phyloP scores from a whole-genome alignment of 768 basidiomycete species.

The Paxillus ammoniavirescens region DNA sequence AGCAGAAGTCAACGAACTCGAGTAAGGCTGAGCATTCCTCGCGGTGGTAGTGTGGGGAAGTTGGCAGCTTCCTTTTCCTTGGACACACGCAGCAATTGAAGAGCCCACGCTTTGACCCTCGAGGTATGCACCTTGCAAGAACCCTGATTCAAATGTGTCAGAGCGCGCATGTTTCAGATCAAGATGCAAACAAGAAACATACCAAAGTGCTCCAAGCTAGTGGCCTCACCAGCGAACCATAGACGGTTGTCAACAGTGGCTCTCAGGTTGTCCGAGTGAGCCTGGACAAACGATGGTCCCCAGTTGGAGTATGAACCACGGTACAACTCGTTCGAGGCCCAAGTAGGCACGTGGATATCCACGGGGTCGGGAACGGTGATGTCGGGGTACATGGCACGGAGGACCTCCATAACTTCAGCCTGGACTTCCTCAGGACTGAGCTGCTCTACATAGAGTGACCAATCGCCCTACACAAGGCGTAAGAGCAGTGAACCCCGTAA shows the following conservation, averaged over 20 bases:
- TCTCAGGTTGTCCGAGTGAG: slow-evolving; percentile 54
- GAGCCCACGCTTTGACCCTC: slow-evolving; percentile 46
- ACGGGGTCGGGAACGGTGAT: slow-evolving; percentile 52
- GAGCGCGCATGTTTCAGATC: neutral
- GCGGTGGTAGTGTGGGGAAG: slow-evolving; percentile 27
- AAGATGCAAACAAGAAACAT: slow-evolving; percentile 16
- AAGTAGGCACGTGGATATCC: slow-evolving; percentile 54
- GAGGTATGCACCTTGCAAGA: slow-evolving; percentile 57
- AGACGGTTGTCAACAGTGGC: slow-evolving; percentile 49
- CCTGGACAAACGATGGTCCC: slow-evolving; percentile 58
- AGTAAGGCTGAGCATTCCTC: slow-evolving; percentile 35
- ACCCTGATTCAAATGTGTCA: slow-evolving; percentile 35
- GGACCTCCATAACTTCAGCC: slow-evolving; percentile 53
- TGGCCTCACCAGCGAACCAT: slow-evolving; percentile 67
- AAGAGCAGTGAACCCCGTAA: neutral
- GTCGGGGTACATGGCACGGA: slow-evolving; percentile 59
- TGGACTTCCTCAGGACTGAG: slow-evolving; percentile 47
- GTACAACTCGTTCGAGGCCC: slow-evolving; percentile 49
- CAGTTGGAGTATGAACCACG: slow-evolving; percentile 61
- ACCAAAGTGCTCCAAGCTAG: slow-evolving; percentile 58
- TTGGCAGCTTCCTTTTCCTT: slow-evolving; percentile 21
- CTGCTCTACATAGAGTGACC: slow-evolving; percentile 55
- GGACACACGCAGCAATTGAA: slow-evolving; percentile 43
- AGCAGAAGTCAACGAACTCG: slow-evolving; percentile 11
- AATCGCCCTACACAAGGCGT: slow-evolving; percentile 48